Percentiles rank a stretch among this genome's conserved stretches.
Conservation (phyloP, 805 yeast genomes). For the Candida dendrica region DNA sequence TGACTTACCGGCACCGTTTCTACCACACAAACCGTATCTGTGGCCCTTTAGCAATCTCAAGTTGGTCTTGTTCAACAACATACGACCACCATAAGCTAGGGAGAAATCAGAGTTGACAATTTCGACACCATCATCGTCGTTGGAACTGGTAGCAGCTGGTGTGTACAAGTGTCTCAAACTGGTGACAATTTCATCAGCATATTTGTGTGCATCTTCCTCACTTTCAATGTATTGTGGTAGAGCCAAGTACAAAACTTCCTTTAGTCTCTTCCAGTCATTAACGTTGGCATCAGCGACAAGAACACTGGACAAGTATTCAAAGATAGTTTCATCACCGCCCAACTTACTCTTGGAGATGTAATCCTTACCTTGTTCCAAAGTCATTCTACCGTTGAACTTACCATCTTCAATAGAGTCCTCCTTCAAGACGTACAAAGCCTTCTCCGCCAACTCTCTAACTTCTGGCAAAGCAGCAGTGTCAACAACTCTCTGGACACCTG, state of each 20-base stretch:
- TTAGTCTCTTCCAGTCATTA: slow-evolving; percentile 61
- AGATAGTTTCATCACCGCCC: slow-evolving; percentile 30
- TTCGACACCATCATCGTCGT: slow-evolving; percentile 75
- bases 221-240: slow-evolving; percentile 27
- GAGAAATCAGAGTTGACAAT: slow-evolving; percentile 94
- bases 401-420: slow-evolving; percentile 76
- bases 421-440: slow-evolving; percentile 74
- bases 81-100: slow-evolving; percentile 94
- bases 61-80: slow-evolving; percentile 89
- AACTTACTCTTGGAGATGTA: slow-evolving; percentile 28
- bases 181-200: slow-evolving; percentile 37
- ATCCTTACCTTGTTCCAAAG: slow-evolving; percentile 42
- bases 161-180: slow-evolving; percentile 48
- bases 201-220: slow-evolving; percentile 29
- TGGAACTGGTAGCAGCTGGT: slow-evolving; percentile 46
- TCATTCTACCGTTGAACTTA: slow-evolving; percentile 69
- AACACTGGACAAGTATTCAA: slow-evolving; percentile 44
- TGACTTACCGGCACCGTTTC: slow-evolving; percentile 98
- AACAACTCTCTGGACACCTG: slow-evolving; percentile 86
- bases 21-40: slow-evolving; percentile 95
- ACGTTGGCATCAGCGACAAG: slow-evolving; percentile 62
- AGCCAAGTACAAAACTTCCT: slow-evolving; percentile 43
- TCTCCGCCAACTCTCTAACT: slow-evolving; percentile 86
- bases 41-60: slow-evolving; percentile 87
- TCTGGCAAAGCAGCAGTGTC: slow-evolving; percentile 92